phyloP scores from a whole-genome alignment of 225 moss, liverwort and hornwort species.

The Pleurozium schreberi region DNA sequence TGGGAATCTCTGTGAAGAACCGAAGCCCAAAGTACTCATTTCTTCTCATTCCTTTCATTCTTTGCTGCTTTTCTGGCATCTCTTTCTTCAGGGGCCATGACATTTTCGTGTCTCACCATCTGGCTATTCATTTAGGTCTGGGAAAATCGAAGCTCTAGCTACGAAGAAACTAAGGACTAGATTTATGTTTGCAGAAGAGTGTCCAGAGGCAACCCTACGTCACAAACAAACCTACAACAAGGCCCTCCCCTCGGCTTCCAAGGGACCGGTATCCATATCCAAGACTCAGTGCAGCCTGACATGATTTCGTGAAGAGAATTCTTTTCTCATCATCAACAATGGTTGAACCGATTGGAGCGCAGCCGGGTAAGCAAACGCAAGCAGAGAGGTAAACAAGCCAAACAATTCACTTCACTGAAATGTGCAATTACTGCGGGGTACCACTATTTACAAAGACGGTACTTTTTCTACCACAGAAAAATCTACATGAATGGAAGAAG shows the following conservation, averaged over 20 bases:
- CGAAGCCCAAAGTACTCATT: constrained; percentile 33
- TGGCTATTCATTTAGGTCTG: too few species aligned
- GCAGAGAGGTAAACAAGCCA: neutral
- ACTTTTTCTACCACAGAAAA: neutral
- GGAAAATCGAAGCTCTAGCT: neutral
- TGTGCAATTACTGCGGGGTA: neutral
- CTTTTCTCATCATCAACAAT: neutral
- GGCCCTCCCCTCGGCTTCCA: constrained; percentile 14
- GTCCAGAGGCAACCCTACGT: neutral
- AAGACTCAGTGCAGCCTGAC: neutral
- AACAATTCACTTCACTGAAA: neutral
- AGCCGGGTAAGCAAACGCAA: neutral
- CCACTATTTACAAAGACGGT: neutral
- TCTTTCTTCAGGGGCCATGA: neutral
- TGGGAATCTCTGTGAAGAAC: constrained; percentile 32
- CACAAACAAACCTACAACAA: neutral
- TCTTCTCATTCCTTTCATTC: neutral
- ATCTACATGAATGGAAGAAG: neutral
- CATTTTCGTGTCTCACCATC: too few species aligned
- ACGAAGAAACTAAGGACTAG: neutral
- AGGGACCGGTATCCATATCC: constrained; percentile 17
- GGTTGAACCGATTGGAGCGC: neutral
- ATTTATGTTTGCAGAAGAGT: neutral
- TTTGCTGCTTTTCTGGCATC: neutral
- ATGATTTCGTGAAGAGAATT: neutral